Conservation (phyloP, 148 eudicot genomes). For the Rhododendron henanense region DNA sequence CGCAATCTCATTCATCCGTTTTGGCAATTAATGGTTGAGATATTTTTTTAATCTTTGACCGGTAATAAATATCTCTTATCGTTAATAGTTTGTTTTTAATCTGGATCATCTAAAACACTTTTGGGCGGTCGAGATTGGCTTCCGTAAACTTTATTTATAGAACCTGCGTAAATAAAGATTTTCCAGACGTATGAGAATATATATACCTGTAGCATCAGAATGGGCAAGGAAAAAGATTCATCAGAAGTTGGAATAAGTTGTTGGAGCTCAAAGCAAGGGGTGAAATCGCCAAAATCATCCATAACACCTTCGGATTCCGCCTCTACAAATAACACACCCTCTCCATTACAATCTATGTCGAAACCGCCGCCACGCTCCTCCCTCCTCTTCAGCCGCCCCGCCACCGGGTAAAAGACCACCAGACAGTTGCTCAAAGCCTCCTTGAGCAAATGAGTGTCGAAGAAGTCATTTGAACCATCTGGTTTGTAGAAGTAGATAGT, state of each 20-base stretch:
- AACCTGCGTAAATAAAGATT: too few relatives aligned
- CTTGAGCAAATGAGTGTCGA: constrained; percentile 1
- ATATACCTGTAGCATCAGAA: constrained; percentile 12
- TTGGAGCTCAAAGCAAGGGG: constrained; percentile 5
- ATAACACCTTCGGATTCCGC: not conserved
- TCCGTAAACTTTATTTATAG: too few relatives aligned
- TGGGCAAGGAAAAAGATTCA: not conserved
- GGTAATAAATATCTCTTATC: too few relatives aligned
- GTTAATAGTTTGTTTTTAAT: too few relatives aligned
- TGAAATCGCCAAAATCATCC: constrained; percentile 18
- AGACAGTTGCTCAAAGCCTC: constrained; percentile 10
- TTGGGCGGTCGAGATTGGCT: too few relatives aligned
- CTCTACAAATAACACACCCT: constrained; percentile 15
- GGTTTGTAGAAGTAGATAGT: constrained; percentile 13
- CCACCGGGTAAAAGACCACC: constrained; percentile 13
- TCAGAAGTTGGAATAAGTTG: constrained; percentile 6
- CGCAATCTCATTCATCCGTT: too few relatives aligned
- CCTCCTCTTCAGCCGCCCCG: constrained; percentile 2
- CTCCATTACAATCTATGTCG: constrained; percentile 11
- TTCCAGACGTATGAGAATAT: too few relatives aligned
- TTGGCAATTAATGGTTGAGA: too few relatives aligned
- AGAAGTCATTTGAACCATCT: constrained; percentile 6
- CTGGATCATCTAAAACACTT: too few relatives aligned
- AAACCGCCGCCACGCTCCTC: not conserved
- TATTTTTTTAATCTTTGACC: too few relatives aligned